Conservation (phyloP, 106 monocot species). For the Dioscorea dumetorum region DNA sequence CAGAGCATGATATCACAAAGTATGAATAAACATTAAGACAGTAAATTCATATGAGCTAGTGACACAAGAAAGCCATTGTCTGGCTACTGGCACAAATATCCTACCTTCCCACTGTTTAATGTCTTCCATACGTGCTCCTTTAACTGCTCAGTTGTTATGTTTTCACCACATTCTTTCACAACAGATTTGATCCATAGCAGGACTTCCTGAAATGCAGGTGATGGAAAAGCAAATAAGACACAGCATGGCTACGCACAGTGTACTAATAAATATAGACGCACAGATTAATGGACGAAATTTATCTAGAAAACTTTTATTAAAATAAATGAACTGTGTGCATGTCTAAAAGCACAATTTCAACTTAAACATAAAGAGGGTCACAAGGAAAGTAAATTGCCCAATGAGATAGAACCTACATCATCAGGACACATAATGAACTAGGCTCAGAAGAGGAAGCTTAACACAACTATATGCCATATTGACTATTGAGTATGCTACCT, state of each 20-base stretch:
- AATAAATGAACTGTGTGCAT: neutral
- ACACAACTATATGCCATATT: too few species aligned
- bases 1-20: too few species aligned
- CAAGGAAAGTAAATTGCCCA: too few species aligned
- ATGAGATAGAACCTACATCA: too few species aligned
- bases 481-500: too few species aligned
- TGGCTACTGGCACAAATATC: neutral
- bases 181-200: constrained; percentile 81
- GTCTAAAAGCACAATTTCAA: too few species aligned
- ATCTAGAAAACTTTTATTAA: neutral
- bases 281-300: neutral
- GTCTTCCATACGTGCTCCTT: constrained; percentile 81
- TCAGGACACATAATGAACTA: too few species aligned
- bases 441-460: too few species aligned
- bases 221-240: neutral
- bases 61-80: too few species aligned
- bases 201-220: constrained; percentile 51
- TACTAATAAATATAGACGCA: neutral
- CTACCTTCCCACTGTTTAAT: constrained; percentile 86
- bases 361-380: too few species aligned
- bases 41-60: too few species aligned
- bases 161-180: constrained; percentile 64
- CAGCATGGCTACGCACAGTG: neutral
- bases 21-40: too few species aligned
- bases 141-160: constrained; percentile 66